Evolutionary conservation across 140 eudicot species (phyloP).

Genomic region (Ambrosia hybrid): DNA sequence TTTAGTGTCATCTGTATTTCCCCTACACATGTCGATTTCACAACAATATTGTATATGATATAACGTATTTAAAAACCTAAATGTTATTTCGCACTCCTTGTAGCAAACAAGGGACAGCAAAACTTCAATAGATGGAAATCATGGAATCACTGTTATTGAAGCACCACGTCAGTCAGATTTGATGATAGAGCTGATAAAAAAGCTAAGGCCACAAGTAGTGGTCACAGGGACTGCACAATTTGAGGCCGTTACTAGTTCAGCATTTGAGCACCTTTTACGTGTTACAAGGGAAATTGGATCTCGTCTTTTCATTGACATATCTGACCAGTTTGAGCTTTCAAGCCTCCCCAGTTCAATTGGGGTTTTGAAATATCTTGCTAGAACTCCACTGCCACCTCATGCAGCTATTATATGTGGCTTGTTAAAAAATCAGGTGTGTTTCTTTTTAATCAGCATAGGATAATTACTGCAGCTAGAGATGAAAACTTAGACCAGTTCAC

Average conservation of each 20-base stretch:
- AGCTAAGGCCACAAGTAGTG: constrained; percentile 91
- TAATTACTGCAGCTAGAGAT: too few relatives aligned
- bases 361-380: constrained; percentile 83
- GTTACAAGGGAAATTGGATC: constrained; percentile 74
- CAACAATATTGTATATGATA: background rate
- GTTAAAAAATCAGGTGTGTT: constrained; percentile 69
- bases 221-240: constrained; percentile 86
- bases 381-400: constrained; percentile 78
- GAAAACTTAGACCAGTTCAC: too few relatives aligned
- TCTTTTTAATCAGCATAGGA: constrained; percentile 8
- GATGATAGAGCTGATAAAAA: constrained; percentile 83
- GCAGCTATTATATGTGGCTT: constrained; percentile 87
- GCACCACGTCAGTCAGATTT: constrained; percentile 97
- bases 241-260: constrained; percentile 89
- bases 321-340: constrained; percentile 94
- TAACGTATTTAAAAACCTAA: constrained; percentile 7
- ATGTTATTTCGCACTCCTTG: constrained; percentile 9
- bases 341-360: constrained; percentile 94
- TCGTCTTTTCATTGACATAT: constrained; percentile 89
- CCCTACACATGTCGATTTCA: background rate
- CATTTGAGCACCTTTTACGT: constrained; percentile 77
- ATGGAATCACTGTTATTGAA: constrained; percentile 66
- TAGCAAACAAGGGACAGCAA: constrained; percentile 48
- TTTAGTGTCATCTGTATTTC: background rate
- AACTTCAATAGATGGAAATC: constrained; percentile 34